Evolutionary conservation across 257 asterid species (phyloP), one percentile per base, ranked within the genome.

Genomic region (Jacaranda mimosifolia): DNA sequence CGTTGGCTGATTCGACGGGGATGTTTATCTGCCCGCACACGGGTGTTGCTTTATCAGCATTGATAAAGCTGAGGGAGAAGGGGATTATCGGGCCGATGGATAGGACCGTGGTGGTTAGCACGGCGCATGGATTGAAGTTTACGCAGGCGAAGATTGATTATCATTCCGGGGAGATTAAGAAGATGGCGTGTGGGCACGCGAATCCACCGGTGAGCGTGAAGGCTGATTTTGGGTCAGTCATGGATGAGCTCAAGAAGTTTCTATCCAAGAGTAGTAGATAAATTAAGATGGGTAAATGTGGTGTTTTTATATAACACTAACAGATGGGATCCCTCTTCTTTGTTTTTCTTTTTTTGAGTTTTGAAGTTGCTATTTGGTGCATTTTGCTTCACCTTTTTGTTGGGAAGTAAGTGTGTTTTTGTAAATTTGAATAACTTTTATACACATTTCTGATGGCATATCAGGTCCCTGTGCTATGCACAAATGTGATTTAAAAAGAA

Each of bases 11-110:
- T 63, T 89, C 92, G 0, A 87, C 92, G 1, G 92, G 94, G 63
- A 87, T 89, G 91, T 89, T 87, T 43, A 73, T 84, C 1, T 87
- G 94, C 73, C 92, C 92, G 1, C 92, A 87, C 21, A 89, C 91
- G 0, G 91, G 91, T 6, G 94, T 89, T 19, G 89, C 91, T 3
- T 68, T 89, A 18, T 39, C 88, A 9, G 90, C 90, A 5, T 19
- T 89, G 88, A 82, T 85, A 39, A 87, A 87, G 84, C 82, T 87
- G 3, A 68, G 89, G 78, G 12, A 42, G 57, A 80, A 32, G n/a
- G 90, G 91, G 58, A 53, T 87, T 26, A 85, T 89, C 57, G 81
- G 84, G 9, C 63, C 84, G 35, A 79, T 76, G 40, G 94, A 89
- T 5, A 80, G 85, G 76, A 79, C 87, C 4, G 90, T 89, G 49